Base-by-base conservation (phyloP, 176 grass and related monocot genomes). In the Thalia dealbata region DNA sequence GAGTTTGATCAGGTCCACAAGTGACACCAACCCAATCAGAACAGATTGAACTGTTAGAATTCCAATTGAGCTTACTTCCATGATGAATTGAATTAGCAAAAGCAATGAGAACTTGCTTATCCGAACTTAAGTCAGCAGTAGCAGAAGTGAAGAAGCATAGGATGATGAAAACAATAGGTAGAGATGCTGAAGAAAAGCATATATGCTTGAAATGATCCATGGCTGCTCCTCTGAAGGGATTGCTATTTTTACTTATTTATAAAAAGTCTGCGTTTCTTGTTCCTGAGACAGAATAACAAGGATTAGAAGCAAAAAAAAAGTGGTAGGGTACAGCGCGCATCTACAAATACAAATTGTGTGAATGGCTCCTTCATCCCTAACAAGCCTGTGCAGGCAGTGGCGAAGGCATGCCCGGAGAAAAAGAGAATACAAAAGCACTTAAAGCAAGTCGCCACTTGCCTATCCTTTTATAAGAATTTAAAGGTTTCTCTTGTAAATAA, bases 1-100 rank as follows among this genome's bases (percentile, higher is more conserved):
- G 79, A 25, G 85, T 84, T 71, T 41, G 66, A 71, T 93, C 86
- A 3, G 22, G 28, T 52, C 84, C 69, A 69, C 95, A 99, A 81
- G 59, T 80, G 43, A 99, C 87, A 30, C 95, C 95, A 85, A 91
- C 87, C 95, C 95, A 99, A 41, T 85, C 71, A 64, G 79, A 91
- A 77, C 95, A 99, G 56, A 89, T 32, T 61, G 85, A 83, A 52
- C 66, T 81, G 51, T 91, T 93, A 73, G 72, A 75, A 68, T 52
- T 76, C 95, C 95, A 99, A 62, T 88, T 87, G 61, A 95, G 79
- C 75, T 80, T 93, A 35, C 81, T 87, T 66, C 81, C 75, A 76
- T 77, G 87, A 44, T 80, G 75, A 56, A 91, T 64, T 82, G 79
- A 73, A 51, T 84, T 83, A 30, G 81, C 82, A 81, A 99, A 99